phyloP scores from a whole-genome alignment of 2,329 filamentous ascomycete genomes.

The Penicillium italicum region DNA sequence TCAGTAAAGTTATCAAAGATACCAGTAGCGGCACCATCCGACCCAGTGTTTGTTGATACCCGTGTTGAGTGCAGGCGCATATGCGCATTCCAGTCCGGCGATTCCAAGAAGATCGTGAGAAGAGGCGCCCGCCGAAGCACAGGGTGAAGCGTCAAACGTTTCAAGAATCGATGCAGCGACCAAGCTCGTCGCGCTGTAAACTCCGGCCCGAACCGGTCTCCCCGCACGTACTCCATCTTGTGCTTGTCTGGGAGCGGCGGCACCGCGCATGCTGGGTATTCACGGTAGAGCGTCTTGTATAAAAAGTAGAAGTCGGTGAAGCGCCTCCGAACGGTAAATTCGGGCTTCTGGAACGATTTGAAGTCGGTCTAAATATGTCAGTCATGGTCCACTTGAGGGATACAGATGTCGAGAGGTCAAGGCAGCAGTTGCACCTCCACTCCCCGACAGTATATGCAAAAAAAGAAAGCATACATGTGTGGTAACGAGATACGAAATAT shows the following conservation, averaged over 20 bases:
- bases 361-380: constrained; percentile 72
- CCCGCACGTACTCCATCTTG: constrained; percentile 97
- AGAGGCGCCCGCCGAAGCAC: constrained; percentile 78
- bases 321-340: constrained; percentile 76
- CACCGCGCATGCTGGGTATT: constrained; percentile 88
- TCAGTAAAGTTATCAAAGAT: constrained; percentile 96
- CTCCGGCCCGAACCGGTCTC: constrained; percentile 89
- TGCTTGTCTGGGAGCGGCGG: constrained; percentile 96
- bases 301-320: constrained; percentile 98
- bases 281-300: constrained; percentile 80
- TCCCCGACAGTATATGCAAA: background rate
- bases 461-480: constrained; percentile 64
- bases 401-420: constrained; percentile 6
- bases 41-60: constrained; percentile 50
- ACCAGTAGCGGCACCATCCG: constrained; percentile 50
- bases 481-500: constrained; percentile 91
- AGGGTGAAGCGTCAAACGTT: constrained; percentile 81
- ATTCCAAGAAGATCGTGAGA: constrained; percentile 86
- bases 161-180: constrained; percentile 86
- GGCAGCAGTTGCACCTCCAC: constrained; percentile 16
- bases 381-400: constrained; percentile 10
- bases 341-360: constrained; percentile 79
- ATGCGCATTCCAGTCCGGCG: constrained; percentile 90
- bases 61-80: constrained; percentile 77
- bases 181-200: constrained; percentile 86